Base-by-base conservation (phyloP, 805 yeast species). In the Metschnikowia anglica region DNA sequence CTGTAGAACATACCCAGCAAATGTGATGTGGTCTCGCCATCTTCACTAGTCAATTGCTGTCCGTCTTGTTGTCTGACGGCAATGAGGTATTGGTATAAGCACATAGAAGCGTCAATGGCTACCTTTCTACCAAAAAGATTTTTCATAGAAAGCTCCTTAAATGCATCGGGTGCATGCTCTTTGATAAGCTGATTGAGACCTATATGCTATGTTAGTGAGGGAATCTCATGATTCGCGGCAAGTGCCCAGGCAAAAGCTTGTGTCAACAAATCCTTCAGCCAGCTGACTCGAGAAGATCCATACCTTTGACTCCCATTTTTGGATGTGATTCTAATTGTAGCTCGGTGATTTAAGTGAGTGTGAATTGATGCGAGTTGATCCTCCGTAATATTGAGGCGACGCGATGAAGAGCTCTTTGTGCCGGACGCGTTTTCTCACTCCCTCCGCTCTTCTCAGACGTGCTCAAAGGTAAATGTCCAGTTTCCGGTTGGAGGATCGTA, bases 51-150 rank as follows among this genome's bases (percentile, higher is more conserved):
- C 58, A 93, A 72, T 60, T 89, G 95, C 49, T 81, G 88, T n/a
- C 99, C 99, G 58, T 93, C 98, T 44, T 85, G 89, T 55, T 91
- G 98, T 59, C 99, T 77, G 4, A 93, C 99, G 0, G 98, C 97
- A 58, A 93, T 90, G 37, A 93, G 73, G 59, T 91, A 93, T 65
- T 93, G 99, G 61, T 93, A 93, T 30, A 93, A 73, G 52, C 96
- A 88, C 99, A 93, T 93, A 8, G 98, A 90, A 2, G 95, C 95
- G 68, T 86, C 91, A 47, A 93, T 90, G 46, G 99, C 99, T n/a
- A 93, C 96, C 69, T 93, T 93, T 34, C 98, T 73, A 1, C 99
- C 99, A 57, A 87, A 85, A 35, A 89, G 77, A 12, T 85, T 74
- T 65, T 91, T 91, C 70, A 91, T 83, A 52, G 88, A 96, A 44